Percentiles rank a stretch among this genome's conserved stretches.
Evolutionary conservation across 176 grass and related monocot species (phyloP).

Genomic region (Ampelocalamus luodianensis): DNA sequence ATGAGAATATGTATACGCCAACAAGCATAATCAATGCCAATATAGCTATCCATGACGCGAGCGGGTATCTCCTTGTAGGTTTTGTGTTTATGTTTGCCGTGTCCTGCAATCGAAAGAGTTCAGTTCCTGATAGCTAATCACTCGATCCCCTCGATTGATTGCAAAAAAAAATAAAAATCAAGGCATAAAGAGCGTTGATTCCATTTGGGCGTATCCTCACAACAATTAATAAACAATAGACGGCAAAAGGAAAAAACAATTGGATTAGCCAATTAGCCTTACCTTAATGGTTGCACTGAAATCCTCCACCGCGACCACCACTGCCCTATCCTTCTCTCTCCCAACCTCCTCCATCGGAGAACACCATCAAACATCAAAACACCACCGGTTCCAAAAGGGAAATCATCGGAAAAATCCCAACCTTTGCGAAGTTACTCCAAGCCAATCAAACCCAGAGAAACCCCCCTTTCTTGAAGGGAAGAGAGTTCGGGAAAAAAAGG

Average conservation of each 20-base stretch:
- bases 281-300: slow-evolving; percentile 22
- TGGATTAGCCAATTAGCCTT: not conserved
- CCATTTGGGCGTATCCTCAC: not conserved
- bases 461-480: not conserved
- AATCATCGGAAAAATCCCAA: too few species aligned
- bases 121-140: not conserved
- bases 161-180: not conserved
- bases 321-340: slow-evolving; percentile 28
- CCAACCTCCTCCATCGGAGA: slow-evolving; percentile 38
- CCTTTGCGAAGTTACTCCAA: slow-evolving; percentile 10
- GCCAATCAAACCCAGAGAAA: slow-evolving; percentile 5
- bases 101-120: slow-evolving; percentile 52
- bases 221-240: not conserved
- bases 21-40: slow-evolving; percentile 69
- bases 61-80: slow-evolving; percentile 68
- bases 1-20: slow-evolving; percentile 69
- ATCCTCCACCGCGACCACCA: slow-evolving; percentile 23
- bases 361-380: too few species aligned
- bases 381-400: too few species aligned
- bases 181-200: not conserved
- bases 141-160: not conserved
- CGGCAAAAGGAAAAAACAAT: not conserved
- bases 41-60: slow-evolving; percentile 65
- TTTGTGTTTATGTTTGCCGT: slow-evolving; percentile 41
- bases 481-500: not conserved